Base-by-base conservation (phyloP, 208 protist genomes). In the Leishmania braziliensis region DNA sequence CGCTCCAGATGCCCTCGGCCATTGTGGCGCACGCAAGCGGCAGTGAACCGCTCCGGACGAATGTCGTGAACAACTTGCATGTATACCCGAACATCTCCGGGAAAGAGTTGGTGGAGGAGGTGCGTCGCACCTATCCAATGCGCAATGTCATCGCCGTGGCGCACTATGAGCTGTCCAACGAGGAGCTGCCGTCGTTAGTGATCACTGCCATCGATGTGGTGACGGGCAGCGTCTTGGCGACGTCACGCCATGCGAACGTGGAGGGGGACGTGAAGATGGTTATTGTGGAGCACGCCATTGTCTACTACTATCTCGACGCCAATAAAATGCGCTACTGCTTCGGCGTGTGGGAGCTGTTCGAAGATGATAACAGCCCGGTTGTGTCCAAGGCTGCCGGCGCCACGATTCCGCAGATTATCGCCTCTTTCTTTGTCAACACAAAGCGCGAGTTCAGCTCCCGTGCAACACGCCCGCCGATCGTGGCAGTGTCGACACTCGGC, bases 271-370 rank as follows among this genome's bases (percentile, higher is more conserved):
- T 97, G 70, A 89, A 92, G 60, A 90, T 97, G 84, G 83, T 97
- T 29, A 78, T 97, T 18, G 92, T 96, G 8, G 94, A 98, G 84
- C 87, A 98, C 88, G 69, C 84, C 48, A 87, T 97, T 54, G 58
- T 97, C 62, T 97, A 95, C 85, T 86, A 97, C 90, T 98, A 92
- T 82, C 81, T 97, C 43, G 93, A 98, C 80, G 92, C 92, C 43
- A 86, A 85, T 48, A 92, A 91, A 77, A 91, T 95, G 89, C 93
- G 93, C 54, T 93, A 98, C 87, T 89, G 84, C 77, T 85, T 97
- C 50, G 91, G 93, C 16, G 94, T 98, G 54, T 97, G 91, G 92
- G 93, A 97, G 82, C 75, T 98, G 72, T 98, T 97, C 84, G 90
- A 97, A 70, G 84, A 92, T 54, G 93, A 95, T 50, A 71, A 77